phyloP scores from a whole-genome alignment of 768 basidiomycete genomes.

The Cystofilobasidium bisporidii region DNA sequence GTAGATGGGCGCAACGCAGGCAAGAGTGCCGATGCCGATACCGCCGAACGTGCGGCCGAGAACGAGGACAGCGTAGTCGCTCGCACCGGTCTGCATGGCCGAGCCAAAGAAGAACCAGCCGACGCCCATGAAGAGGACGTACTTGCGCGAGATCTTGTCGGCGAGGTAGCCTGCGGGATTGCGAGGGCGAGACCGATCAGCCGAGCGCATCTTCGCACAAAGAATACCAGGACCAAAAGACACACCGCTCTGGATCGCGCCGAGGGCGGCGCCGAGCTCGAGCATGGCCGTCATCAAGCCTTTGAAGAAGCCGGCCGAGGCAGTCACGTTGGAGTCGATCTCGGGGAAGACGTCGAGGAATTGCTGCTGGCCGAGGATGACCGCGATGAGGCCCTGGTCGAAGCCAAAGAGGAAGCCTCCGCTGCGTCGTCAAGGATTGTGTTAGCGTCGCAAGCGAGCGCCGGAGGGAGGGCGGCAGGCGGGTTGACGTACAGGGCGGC shows the following conservation, averaged over 20 bases:
- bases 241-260: background rate
- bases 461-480: too few relatives aligned
- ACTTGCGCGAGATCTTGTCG: too few relatives aligned
- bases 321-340: background rate
- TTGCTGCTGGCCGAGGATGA: background rate
- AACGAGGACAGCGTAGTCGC: background rate
- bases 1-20: constrained; percentile 6
- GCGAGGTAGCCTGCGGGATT: too few relatives aligned
- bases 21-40: constrained; percentile 5
- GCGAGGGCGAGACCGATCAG: too few relatives aligned
- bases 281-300: constrained; percentile 6
- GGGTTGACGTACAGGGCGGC: too few relatives aligned
- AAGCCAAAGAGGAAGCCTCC: constrained; percentile 9
- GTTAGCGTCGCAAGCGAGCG: too few relatives aligned
- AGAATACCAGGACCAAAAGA: too few relatives aligned
- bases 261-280: too few relatives aligned
- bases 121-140: constrained; percentile 4
- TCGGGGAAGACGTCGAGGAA: constrained; percentile 5
- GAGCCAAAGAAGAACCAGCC: constrained; percentile 5
- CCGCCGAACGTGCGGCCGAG: constrained; percentile 6
- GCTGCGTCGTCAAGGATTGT: too few relatives aligned
- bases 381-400: background rate
- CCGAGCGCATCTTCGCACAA: too few relatives aligned
- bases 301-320: constrained; percentile 1
- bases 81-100: constrained; percentile 4